Conservation (phyloP, 352 stramenopile genomes). For the Elongisporangium senticosum region DNA sequence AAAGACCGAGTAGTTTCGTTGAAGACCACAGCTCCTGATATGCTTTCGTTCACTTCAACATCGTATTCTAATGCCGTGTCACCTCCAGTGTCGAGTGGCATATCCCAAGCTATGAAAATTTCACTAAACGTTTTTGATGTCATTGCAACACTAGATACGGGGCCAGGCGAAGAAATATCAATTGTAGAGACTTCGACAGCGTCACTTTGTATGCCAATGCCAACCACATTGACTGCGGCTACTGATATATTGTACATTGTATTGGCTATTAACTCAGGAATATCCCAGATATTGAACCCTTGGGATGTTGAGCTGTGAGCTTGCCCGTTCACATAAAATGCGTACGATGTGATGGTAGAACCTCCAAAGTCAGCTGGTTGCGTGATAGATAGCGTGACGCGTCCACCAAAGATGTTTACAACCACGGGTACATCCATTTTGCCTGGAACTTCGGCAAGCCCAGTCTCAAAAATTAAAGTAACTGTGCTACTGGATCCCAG, state of each 20-base stretch:
- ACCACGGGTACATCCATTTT: conserved; percentile 14
- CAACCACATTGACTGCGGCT: conserved; percentile 23
- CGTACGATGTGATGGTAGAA: conserved; percentile 16
- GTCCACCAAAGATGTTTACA: conserved; percentile 22
- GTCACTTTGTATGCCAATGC: conserved; percentile 20
- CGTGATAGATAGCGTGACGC: conserved; percentile 17
- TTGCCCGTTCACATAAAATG: conserved; percentile 22
- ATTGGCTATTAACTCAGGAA: conserved; percentile 21
- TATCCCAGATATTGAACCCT: conserved; percentile 19
- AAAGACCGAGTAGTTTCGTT: conserved; percentile 1
- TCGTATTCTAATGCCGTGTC: conserved; percentile 19
- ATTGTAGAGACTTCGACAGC: conserved; percentile 20
- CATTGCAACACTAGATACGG: conserved; percentile 9
- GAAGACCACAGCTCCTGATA: background rate
- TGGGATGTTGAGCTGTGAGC: background rate
- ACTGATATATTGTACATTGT: conserved; percentile 26
- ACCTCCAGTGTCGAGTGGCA: conserved; percentile 35
- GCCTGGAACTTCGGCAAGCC: conserved; percentile 15
- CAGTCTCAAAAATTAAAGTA: conserved; percentile 13
- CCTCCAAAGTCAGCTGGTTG: conserved; percentile 39
- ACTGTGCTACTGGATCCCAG: conserved; percentile 13
- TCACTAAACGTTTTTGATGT: conserved; percentile 13
- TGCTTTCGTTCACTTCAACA: conserved; percentile 12
- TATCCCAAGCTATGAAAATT: conserved; percentile 23
- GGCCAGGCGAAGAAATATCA: conserved; percentile 15